Conservation (phyloP, 352 stramenopile genomes). For the Phytophthora megakarya region DNA sequence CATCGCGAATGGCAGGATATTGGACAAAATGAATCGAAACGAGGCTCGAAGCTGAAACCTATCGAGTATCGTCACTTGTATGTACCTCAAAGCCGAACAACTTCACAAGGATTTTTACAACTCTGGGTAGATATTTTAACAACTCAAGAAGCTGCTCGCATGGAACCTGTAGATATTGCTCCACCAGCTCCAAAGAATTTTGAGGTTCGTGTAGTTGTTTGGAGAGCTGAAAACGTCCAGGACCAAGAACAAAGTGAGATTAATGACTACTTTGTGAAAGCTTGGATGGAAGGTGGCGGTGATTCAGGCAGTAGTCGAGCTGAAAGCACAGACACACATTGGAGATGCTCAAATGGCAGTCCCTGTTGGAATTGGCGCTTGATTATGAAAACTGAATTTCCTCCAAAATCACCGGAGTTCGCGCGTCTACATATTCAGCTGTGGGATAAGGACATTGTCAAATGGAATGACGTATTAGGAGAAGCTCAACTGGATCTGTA, state of each 20-base stretch:
- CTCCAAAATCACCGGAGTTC: constrained; percentile 75
- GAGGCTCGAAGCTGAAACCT: constrained; percentile 59
- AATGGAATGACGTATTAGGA: constrained; percentile 92
- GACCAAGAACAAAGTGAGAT: constrained; percentile 78
- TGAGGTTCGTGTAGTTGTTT: constrained; percentile 90
- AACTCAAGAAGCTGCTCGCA: constrained; percentile 59
- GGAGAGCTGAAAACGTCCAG: constrained; percentile 85
- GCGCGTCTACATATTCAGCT: constrained; percentile 90
- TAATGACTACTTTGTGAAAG: constrained; percentile 93
- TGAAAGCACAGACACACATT: constrained; percentile 90
- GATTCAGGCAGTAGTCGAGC: constrained; percentile 25
- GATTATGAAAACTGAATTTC: constrained; percentile 88
- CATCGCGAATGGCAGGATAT: constrained; percentile 84
- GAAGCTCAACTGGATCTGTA: constrained; percentile 88
- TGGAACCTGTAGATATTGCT: constrained; percentile 72
- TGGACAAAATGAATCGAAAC: constrained; percentile 29
- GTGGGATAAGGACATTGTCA: constrained; percentile 94
- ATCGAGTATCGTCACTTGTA: constrained; percentile 90
- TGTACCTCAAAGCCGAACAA: constrained; percentile 61
- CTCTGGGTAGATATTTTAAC: constrained; percentile 93
- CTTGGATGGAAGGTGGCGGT: constrained; percentile 80
- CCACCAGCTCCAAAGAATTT: constrained; percentile 71
- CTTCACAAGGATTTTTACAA: constrained; percentile 72
- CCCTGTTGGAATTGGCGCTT: constrained; percentile 93
- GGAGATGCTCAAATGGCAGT: constrained; percentile 90